These are phyloP conservation scores for Colletotrichum sp. DNA, from an alignment of 2,329 filamentous ascomycete genomes.

Conservation along the genomic window DNA sequence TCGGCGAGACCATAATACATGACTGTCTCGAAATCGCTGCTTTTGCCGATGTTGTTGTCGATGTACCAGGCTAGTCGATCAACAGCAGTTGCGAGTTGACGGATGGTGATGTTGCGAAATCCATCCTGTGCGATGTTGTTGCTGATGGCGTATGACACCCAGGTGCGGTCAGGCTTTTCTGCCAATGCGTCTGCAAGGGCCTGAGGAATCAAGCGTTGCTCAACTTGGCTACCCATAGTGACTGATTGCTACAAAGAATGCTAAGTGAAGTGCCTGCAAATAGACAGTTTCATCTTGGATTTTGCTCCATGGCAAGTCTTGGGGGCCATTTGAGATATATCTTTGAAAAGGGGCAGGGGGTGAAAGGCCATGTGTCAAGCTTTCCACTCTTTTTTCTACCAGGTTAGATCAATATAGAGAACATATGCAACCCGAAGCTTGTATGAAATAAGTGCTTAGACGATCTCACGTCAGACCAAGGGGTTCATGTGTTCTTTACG, in stretches of 20 bases:
- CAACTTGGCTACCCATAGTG: not conserved
- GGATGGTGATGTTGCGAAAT: constrained; percentile 31
- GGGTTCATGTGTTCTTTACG: not conserved
- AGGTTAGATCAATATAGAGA: not conserved
- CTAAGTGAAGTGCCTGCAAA: not conserved
- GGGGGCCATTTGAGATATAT: not conserved
- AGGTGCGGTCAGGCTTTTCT: constrained; percentile 33
- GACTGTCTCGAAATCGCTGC: constrained; percentile 35
- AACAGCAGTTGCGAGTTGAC: constrained; percentile 31
- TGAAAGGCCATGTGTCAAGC: not conserved
- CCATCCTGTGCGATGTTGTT: constrained; percentile 29
- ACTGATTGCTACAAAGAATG: not conserved
- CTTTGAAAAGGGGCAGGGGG: not conserved
- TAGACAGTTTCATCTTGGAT: not conserved
- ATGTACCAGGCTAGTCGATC: constrained; percentile 37
- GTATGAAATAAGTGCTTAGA: not conserved
- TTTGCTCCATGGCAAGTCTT: not conserved
- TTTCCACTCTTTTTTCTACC: not conserved
- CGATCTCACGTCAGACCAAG: not conserved
- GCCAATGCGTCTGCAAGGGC: not conserved
- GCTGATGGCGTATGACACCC: constrained; percentile 37
- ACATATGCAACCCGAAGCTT: not conserved
- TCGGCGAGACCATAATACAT: constrained; percentile 40
- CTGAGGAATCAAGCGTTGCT: not conserved
- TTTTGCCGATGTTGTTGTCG: constrained; percentile 30